These are phyloP conservation scores for Trichocladium uniseriatum DNA, from an alignment of 495 filamentous ascomycete genomes.

Conservation along the genomic window DNA sequence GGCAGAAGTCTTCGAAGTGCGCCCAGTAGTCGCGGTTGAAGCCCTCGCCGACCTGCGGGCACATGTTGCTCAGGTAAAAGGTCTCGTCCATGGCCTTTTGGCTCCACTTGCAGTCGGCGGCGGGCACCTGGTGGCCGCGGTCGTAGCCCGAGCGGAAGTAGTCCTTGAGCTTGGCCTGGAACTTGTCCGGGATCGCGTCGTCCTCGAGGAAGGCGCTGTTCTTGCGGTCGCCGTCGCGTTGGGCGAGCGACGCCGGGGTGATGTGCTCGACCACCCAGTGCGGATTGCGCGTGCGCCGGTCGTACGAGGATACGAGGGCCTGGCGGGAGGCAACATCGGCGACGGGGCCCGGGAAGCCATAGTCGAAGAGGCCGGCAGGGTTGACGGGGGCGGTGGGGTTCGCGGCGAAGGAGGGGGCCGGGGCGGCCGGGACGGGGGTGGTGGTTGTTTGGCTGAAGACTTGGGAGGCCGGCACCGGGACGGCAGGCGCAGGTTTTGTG, in stretches of 20 bases:
- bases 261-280: slow-evolving; percentile 97
- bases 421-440: neutral
- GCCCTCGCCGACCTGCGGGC: slow-evolving; percentile 91
- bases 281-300: slow-evolving; percentile 86
- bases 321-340: slow-evolving; percentile 67
- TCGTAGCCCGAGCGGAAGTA: slow-evolving; percentile 95
- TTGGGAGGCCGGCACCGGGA: slow-evolving; percentile 38
- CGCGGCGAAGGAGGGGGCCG: slow-evolving; percentile 26
- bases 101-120: slow-evolving; percentile 92
- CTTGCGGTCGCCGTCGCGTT: slow-evolving; percentile 71
- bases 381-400: slow-evolving; percentile 51
- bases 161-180: slow-evolving; percentile 83
- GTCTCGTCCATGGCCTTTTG: slow-evolving; percentile 91
- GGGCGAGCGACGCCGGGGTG: slow-evolving; percentile 72
- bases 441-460: slow-evolving; percentile 23
- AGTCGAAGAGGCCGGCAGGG: slow-evolving; percentile 84
- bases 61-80: slow-evolving; percentile 91
- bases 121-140: slow-evolving; percentile 94
- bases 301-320: slow-evolving; percentile 75
- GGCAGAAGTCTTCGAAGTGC: slow-evolving; percentile 95
- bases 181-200: slow-evolving; percentile 63
- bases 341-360: slow-evolving; percentile 90
- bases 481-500: slow-evolving; percentile 22
- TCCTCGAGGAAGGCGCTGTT: slow-evolving; percentile 81
- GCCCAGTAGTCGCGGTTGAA: slow-evolving; percentile 99